Base-by-base conservation (phyloP, 2,329 filamentous ascomycete genomes). In the Colletotrichum tamarilloi region DNA sequence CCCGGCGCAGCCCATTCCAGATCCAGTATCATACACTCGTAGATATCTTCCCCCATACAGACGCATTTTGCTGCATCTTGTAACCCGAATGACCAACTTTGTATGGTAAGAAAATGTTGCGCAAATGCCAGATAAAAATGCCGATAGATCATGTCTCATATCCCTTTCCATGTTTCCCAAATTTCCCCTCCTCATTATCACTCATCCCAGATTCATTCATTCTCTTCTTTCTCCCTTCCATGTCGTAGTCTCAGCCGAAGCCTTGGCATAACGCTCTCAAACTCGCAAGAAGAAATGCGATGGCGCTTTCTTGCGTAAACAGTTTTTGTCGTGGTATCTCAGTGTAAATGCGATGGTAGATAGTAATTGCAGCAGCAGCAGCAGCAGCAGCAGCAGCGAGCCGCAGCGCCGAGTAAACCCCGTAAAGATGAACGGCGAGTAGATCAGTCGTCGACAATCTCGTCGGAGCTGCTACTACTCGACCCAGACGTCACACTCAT, bases 401-500 rank as follows among this genome's bases (percentile, higher is more conserved):
- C 24, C 3, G 32, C 32, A 35, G 32, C 32, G 32, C 7, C 4
- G 30, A 62, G 58, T 30, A 46, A 42, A 26, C 3, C 12, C 60
- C 16, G 12, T 12, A 24, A 42, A 11, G 16, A 46, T 16, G 4
- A 26, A 11, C 6, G 22, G 22, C 16, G 30, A n/a, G 30, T 19
- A 26, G 52, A 67, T 75, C 62, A 71, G 35, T 78, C 77, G 19
- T 80, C 80, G 19, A 75, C 77, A 19, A 81, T 74, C 46, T 72
- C 68, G 32, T 75, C 76, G 67, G 75, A 76, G 59, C 77, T 77
- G 74, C 78, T 81, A 42, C 77, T 77, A 70, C 76, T 78, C 46
- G 80, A 80, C 53, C 76, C 77, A 2, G 79, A 80, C 16, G 83
- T 82, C 67, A 84, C 81, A 73, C 82, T 86, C 76, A 86, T 83